Base-by-base conservation (phyloP, 108 stramenopile genomes). In the Fistulifera pelliculosa region DNA sequence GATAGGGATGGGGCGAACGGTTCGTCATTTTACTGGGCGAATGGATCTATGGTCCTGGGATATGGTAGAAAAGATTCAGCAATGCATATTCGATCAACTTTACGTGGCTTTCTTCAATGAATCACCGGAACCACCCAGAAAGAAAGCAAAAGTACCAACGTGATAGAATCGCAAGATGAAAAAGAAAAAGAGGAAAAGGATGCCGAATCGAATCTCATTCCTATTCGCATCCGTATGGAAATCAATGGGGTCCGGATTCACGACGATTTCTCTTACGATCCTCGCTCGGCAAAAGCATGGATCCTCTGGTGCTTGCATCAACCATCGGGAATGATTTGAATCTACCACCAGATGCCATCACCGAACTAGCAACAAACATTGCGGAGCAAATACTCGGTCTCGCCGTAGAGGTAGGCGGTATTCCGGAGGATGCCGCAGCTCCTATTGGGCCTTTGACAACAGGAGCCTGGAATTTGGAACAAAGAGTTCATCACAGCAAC, bases 1-100 rank as follows among this genome's bases (percentile, higher is more conserved):
- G 10, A 43, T 68, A 19, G 82, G 83, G 26, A 79, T 83, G 72
- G 70, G 81, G 35, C 68, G 81, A 27, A 73, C 71, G 19, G 69
- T 71, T 19, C 76, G 75, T 15, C 72, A 80, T 52, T 81, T 75
- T 64, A 74, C 81, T 16, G 76, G 76, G 13, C 73, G 87, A 11
- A 40, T 88, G 51, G 83, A 88, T 56, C 62, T 88, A 8, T 35
- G 31, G 31, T 35, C 31, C 3, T 35, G 31, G 31, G 31, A 35
- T 6, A 35, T 35, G 31, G 31, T 35, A 6, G 31, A 35, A 35
- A 35, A 35, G 31, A 47, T 47, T 47, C 45, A 23, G 18, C 3
- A 23, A 47, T 47, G 45, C 6, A 47, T 47, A 6, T 22, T 47
- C 45, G 21, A 47, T 4, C 21, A 47, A 47, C 10, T 22, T 3